Conservation (phyloP, 2,329 filamentous ascomycete species). For the Fusarium concolor region DNA sequence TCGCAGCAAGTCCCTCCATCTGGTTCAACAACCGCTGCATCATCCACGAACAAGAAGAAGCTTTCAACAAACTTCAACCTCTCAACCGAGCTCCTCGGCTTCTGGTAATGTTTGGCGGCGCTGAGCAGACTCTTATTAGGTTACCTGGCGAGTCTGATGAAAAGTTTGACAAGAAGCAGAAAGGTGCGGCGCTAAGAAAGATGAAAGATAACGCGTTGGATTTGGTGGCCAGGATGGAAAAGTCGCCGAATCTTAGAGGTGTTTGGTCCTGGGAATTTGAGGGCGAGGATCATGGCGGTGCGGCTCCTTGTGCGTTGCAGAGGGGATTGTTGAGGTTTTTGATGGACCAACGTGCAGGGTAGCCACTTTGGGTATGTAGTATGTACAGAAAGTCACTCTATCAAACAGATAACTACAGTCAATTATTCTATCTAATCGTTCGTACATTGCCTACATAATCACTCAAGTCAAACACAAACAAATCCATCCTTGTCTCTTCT, state of each 20-base stretch:
- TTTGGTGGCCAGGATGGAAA: slow-evolving; percentile 35
- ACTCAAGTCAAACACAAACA: no score
- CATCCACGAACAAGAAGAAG: slow-evolving; percentile 46
- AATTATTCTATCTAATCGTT: no score
- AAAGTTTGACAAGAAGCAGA: slow-evolving; percentile 44
- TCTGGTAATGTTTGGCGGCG: slow-evolving; percentile 49
- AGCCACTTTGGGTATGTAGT: no score
- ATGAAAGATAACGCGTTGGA: slow-evolving; percentile 42
- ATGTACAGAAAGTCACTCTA: no score
- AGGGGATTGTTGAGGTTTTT: slow-evolving; percentile 39
- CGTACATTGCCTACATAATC: no score
- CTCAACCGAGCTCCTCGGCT: slow-evolving; percentile 44
- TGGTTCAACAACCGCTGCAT: slow-evolving; percentile 60
- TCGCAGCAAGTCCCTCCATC: slow-evolving; percentile 60
- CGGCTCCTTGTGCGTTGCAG: slow-evolving; percentile 37
- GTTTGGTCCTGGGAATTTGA: slow-evolving; percentile 45
- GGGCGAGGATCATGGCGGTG: slow-evolving; percentile 45
- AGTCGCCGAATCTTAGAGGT: slow-evolving; percentile 28
- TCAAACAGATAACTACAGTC: no score
- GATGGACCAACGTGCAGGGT: slow-evolving; percentile 11
- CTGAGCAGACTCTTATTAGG: slow-evolving; percentile 48
- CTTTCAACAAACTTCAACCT: slow-evolving; percentile 36
- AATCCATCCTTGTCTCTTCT: no score
- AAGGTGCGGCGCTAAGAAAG: slow-evolving; percentile 31
- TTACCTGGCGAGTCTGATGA: slow-evolving; percentile 47